Base-by-base conservation (phyloP, 2,329 filamentous ascomycete genomes). In the Mycogone perniciosa region DNA sequence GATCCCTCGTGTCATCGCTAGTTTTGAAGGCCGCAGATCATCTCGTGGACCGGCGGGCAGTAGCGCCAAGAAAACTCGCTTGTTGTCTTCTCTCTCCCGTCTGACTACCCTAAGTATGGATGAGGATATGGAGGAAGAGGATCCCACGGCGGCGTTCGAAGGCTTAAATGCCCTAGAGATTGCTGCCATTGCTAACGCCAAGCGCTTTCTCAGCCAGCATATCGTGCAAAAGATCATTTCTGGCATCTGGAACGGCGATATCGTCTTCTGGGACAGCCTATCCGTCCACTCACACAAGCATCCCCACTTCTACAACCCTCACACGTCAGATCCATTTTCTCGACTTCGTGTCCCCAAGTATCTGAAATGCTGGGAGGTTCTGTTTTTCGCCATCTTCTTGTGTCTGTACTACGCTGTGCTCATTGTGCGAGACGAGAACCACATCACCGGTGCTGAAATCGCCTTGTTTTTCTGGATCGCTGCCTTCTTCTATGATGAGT, bases 101-200 rank as follows among this genome's bases (percentile, higher is more conserved):
- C 70, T 84, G 47, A 81, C 76, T 29, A 64, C 65, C 41, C 64
- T 63, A 13, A 59, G 59, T 27, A 57, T 59, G 20, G 70, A 71
- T 44, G 67, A 70, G 20, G 55, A 64, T 5, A 62, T 66, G 1
- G 72, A 74, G 4, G 74, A 79, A 4, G 75, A 80, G 6, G 80
- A 87, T 45, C 81, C 86, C 30, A 86, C 85, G 0, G 77, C 81
- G 0, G 80, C 84, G 1, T 95, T 95, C 64, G 82, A 83, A 34
- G 84, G 85, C 13, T 75, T 96, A 44, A 96, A 93, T 64, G 89
- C 89, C 2, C 76, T 97, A 11, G 89, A 95, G 64, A 91, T 95
- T 60, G 89, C 89, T 29, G 84, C 86, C 42, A 82, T 95, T 20
- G 85, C 85, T 9, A 79, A 88, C 52, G 88, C 88, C 31, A 95